Conservation (phyloP, 352 stramenopile species). For the Phytophthora idaei region DNA sequence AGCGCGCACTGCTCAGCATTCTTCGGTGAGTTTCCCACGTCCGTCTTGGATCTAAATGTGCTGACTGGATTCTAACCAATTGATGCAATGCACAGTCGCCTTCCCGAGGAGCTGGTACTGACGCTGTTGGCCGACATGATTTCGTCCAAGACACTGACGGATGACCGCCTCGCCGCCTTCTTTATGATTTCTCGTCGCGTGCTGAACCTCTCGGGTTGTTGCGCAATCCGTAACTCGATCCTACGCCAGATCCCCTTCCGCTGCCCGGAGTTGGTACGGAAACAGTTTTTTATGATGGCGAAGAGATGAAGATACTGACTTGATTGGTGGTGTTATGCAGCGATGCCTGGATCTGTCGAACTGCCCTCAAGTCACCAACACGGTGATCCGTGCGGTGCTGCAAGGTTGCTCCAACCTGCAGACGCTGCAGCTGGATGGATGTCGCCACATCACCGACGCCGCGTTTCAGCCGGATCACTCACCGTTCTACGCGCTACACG, state of each 20-base stretch:
- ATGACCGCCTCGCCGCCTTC: constrained; percentile 84
- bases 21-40: constrained; percentile 50
- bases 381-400: constrained; percentile 78
- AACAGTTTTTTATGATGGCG: background rate
- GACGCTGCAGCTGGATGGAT: constrained; percentile 83
- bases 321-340: constrained; percentile 29
- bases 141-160: constrained; percentile 70
- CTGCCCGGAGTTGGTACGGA: constrained; percentile 75
- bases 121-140: constrained; percentile 78
- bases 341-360: constrained; percentile 85
- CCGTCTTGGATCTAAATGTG: constrained; percentile 7
- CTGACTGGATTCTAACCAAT: constrained; percentile 3
- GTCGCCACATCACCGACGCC: constrained; percentile 86
- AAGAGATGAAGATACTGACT: constrained; percentile 7
- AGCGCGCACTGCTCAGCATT: constrained; percentile 59
- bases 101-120: constrained; percentile 86
- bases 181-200: constrained; percentile 80
- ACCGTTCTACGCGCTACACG: constrained; percentile 66
- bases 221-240: constrained; percentile 85
- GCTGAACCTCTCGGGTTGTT: constrained; percentile 74
- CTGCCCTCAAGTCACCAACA: constrained; percentile 88
- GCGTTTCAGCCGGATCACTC: constrained; percentile 87
- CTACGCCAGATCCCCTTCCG: constrained; percentile 86
- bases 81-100: constrained; percentile 39
- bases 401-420: constrained; percentile 80